Base-by-base conservation (phyloP, 1,284 basidiomycete genomes). In the Fomitiporia mediterranea region DNA sequence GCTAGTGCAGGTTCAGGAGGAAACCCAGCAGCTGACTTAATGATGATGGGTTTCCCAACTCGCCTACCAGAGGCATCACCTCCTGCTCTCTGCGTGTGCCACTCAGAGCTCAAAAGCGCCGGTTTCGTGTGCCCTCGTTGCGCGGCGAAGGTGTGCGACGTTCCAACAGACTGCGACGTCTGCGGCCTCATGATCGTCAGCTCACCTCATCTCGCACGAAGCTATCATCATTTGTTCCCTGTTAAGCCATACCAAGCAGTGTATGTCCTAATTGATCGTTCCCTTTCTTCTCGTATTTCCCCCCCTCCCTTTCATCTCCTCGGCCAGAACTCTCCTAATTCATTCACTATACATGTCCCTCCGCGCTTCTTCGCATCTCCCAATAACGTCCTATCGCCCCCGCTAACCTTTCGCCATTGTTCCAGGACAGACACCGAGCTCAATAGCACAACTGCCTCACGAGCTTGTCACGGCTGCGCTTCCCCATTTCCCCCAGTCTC, bases 21-120 rank as follows among this genome's bases (percentile, higher is more conserved):
- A n/a, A 86, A 86, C 53, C 82, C 83, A 13, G 82, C 84, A 0
- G 89, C 91, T 0, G 94, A 99, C 70, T 75, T 99, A 38, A 95
- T 99, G 86, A 89, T 97, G 77, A 99, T 99, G 94, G 96, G 96
- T 2, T 99, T 99, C 70, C 97, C 94, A 0, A 92, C 89, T 15
- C 84, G 93, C 43, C 75, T 97, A n/a, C 90, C 91, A 0, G 86
- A 86, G 61, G 82, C 88, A 0, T 87, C 91, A 0, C 84, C 88
- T 17, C 84, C 89, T 7, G 86, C 86, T 49, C 77, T 97, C 19
- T 99, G 96, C 67, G 92, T 88, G 1, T 99, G 96, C 68, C 96
- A 99, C 69, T 90, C 90, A 2, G 84, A 93, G 60, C 76, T 98
- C 66, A 90, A 89, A 70, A 85, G 84, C 63, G 87, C 89, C 60